Conservation (phyloP, 345 rosid genomes). For the Mangifera indica region DNA sequence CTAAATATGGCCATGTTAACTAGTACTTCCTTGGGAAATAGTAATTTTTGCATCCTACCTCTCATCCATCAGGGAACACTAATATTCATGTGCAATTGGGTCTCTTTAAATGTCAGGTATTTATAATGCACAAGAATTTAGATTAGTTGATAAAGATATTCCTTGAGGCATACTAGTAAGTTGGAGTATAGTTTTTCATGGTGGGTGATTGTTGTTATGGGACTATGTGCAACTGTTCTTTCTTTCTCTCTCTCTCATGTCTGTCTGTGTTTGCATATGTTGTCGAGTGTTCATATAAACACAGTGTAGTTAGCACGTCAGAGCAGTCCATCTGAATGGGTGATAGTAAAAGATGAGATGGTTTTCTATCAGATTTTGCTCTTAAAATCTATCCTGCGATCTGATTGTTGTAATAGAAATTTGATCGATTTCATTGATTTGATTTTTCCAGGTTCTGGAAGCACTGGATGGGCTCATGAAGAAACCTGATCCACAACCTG, state of each 20-base stretch:
- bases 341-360: not conserved
- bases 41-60: not conserved
- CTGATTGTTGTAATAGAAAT: not conserved
- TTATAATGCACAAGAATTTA: not conserved
- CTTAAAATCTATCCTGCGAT: not conserved
- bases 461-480: slow-evolving; percentile 70
- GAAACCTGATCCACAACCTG: slow-evolving; percentile 74
- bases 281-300: not conserved
- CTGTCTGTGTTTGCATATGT: not conserved
- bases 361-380: not conserved
- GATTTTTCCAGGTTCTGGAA: slow-evolving; percentile 63
- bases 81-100: not conserved
- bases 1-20: not conserved
- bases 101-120: not conserved
- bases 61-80: not conserved
- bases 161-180: no score
- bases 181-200: not conserved
- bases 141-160: not conserved
- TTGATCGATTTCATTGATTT: not conserved
- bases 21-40: not conserved
- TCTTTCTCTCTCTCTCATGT: not conserved
- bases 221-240: not conserved
- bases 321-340: not conserved
- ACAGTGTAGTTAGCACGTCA: no score
- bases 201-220: not conserved